Base-by-base conservation (phyloP, 805 yeast genomes). In the Novakomyces olei region DNA sequence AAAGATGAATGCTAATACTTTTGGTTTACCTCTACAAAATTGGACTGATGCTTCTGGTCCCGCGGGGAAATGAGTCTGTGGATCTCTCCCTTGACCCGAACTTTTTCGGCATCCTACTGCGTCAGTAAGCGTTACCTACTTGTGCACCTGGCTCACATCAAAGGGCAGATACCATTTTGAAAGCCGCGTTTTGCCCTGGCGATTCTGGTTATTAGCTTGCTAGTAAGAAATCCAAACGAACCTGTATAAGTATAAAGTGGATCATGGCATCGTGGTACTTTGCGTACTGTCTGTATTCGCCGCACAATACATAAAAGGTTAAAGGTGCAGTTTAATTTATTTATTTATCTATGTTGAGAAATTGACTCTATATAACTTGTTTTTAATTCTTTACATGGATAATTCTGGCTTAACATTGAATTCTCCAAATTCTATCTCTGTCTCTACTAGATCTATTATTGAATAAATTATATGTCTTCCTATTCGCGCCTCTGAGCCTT, bases 181-280 rank as follows among this genome's bases (percentile, higher is more conserved):
- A 10, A 85, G 55, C 37, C 98, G 65, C 15, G 85, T 69, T 41
- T 77, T 77, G n/a, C 98, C 96, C 54, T 85, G 95, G 37, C 93
- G 65, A 49, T 85, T 85, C 49, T 85, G 71, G n/a, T n/a, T n/a
- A n/a, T n/a, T n/a, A n/a, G n/a, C n/a, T n/a, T n/a, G 29, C 85
- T 74, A 27, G 83, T 53, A 26, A 85, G 60, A 54, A 68, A 85
- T 41, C 79, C 81, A 12, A 83, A 64, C 41, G 39, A 36, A 15
- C 7, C 29, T 8, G 9, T 22, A 22, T 10, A 22, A 22, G 24
- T 22, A 8, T 8, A 8, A 10, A 22, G 10, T 22, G 24, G 8
- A 8, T 8, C 10, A 22, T 8, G 9, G 9, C 10, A 22, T 22
- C 8, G 10, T 22, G 9, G 25, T 22, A 3, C 12, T 10, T 22